Evolutionary conservation across 768 basidiomycete genomes (phyloP).

Genomic region (Mycena crocata): DNA sequence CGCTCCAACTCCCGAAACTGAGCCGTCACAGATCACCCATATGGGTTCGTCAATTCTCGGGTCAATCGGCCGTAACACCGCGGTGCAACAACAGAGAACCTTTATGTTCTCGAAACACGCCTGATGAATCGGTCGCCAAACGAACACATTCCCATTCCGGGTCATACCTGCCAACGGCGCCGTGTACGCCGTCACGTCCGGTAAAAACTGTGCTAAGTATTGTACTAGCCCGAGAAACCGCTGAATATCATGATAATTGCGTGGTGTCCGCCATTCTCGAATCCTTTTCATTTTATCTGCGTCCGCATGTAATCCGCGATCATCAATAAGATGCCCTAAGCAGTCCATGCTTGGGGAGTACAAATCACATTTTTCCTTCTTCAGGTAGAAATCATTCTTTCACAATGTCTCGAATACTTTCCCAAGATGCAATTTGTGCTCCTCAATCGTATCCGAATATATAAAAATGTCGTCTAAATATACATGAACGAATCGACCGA

Average conservation of each 20-base stretch:
- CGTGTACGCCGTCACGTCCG: conserved; percentile 47
- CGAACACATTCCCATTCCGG: no score
- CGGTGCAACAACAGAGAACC: no score
- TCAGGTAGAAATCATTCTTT: conserved; percentile 45
- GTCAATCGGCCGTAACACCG: no score
- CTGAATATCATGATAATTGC: no score
- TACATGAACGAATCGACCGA: conserved; percentile 53
- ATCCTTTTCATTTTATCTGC: conserved; percentile 49
- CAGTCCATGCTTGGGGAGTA: conserved; percentile 36
- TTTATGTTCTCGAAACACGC: no score
- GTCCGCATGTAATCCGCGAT: conserved; percentile 50
- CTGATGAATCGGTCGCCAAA: no score
- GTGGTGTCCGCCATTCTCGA: no score
- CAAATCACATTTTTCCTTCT: conserved; percentile 46
- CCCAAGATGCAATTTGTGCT: conserved; percentile 49
- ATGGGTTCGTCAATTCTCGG: no score
- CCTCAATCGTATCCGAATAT: conserved; percentile 48
- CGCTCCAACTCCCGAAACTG: no score
- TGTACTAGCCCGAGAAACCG: conserved; percentile 53
- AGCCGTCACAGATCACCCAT: no score
- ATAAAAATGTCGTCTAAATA: conserved; percentile 61
- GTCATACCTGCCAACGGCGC: conserved; percentile 45
- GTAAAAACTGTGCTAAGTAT: conserved; percentile 51
- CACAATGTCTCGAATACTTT: conserved; percentile 45
- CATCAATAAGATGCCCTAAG: no score